Evolutionary conservation across 179 eudicot species (phyloP).

Genomic region (Corrigiola litoralis): DNA sequence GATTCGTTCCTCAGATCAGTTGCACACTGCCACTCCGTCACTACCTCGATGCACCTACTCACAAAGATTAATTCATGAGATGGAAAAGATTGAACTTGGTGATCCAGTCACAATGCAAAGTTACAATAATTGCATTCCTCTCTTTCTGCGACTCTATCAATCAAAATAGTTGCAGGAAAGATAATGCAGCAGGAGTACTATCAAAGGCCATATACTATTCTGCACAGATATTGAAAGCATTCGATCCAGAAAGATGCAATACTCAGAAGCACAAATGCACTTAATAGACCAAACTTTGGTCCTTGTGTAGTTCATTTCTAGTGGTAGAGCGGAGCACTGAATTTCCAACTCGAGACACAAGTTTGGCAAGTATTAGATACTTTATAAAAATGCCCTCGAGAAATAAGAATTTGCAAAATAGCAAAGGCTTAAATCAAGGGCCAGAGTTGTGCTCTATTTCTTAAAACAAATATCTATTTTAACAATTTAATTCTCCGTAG

Average conservation of each 20-base stretch:
- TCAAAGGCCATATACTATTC: too few relatives aligned
- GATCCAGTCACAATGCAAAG: not conserved
- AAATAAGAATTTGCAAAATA: too few relatives aligned
- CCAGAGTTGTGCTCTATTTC: not conserved
- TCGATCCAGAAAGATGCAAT: too few relatives aligned
- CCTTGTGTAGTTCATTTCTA: too few relatives aligned
- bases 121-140: not conserved
- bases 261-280: too few relatives aligned
- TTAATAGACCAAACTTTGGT: too few relatives aligned
- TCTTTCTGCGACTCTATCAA: too few relatives aligned
- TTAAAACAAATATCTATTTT: not conserved
- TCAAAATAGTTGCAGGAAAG: not conserved
- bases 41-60: conserved; percentile 13
- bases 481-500: too few relatives aligned
- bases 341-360: not conserved
- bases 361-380: not conserved
- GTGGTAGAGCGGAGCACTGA: too few relatives aligned
- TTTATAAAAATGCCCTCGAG: too few relatives aligned
- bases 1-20: not conserved
- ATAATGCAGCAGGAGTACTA: too few relatives aligned
- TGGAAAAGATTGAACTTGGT: not conserved
- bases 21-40: conserved; percentile 1
- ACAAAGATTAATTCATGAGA: not conserved
- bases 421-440: not conserved
- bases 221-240: too few relatives aligned